These are phyloP conservation scores for Castanopsis chinensis DNA, from an alignment of 306 rosid species.

Conservation along the genomic window DNA sequence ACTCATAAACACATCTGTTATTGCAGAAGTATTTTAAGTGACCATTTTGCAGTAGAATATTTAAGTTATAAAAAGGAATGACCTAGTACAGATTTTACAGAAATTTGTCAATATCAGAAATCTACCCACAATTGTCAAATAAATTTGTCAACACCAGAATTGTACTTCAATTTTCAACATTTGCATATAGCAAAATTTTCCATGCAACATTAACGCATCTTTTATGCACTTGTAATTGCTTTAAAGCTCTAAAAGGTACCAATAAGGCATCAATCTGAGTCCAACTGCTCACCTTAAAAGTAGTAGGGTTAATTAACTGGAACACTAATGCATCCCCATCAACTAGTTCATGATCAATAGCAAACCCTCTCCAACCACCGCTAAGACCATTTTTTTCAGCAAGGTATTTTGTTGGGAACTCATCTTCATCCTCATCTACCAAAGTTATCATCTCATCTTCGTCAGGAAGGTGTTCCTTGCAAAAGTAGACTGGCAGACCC, in stretches of 20 bases:
- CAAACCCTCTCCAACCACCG: conserved; percentile 62
- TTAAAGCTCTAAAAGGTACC: neutral
- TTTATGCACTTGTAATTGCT: neutral
- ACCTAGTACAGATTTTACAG: no score
- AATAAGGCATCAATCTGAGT: neutral
- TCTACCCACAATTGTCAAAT: no score
- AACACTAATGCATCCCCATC: conserved; percentile 71
- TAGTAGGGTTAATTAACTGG: conserved; percentile 46
- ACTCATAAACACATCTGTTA: no score
- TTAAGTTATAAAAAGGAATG: no score
- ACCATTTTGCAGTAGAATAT: no score
- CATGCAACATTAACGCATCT: neutral
- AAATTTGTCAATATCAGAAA: no score
- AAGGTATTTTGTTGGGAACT: conserved; percentile 39
- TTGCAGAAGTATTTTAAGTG: no score
- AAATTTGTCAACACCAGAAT: no score
- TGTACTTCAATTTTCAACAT: no score
- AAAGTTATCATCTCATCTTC: conserved; percentile 33
- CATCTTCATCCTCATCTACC: conserved; percentile 42
- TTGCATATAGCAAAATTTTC: no score
- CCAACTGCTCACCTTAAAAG: conserved; percentile 43
- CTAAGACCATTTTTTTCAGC: conserved; percentile 44
- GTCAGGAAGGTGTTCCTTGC: conserved; percentile 41
- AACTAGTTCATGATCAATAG: conserved; percentile 53
- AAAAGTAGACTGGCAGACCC: conserved; percentile 46